phyloP scores from a whole-genome alignment of 2,329 filamentous ascomycete genomes.

The Epichloe brachyelytri region DNA sequence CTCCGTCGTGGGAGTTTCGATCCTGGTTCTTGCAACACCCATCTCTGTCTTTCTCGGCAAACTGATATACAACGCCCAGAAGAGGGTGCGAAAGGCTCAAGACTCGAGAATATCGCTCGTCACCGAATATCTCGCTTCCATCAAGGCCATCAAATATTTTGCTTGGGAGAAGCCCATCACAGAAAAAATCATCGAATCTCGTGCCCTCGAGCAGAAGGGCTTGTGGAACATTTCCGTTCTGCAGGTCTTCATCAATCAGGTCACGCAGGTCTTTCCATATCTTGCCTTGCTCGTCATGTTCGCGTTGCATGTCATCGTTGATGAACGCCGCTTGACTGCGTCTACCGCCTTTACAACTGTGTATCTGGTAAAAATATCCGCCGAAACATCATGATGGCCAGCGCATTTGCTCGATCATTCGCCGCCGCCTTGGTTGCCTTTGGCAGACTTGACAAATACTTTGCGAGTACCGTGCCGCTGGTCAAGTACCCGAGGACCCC shows the following conservation, averaged over 20 bases:
- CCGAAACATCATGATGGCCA: slow-evolving; percentile 37
- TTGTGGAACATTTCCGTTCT: slow-evolving; percentile 41
- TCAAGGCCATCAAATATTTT: slow-evolving; percentile 48
- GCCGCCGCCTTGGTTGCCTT: slow-evolving; percentile 29
- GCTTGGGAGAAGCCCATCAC: slow-evolving; percentile 44
- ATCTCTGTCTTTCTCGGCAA: slow-evolving; percentile 36
- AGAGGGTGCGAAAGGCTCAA: slow-evolving; percentile 39
- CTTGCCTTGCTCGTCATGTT: slow-evolving; percentile 42
- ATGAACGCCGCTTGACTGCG: slow-evolving; percentile 35
- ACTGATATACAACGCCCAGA: slow-evolving; percentile 36
- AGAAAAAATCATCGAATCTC: slow-evolving; percentile 34
- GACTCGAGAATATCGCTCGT: slow-evolving; percentile 44
- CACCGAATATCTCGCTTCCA: slow-evolving; percentile 44
- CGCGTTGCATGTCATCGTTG: slow-evolving; percentile 34
- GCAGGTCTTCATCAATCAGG: slow-evolving; percentile 31
- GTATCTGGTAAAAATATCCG: slow-evolving; percentile 40
- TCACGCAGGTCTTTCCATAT: slow-evolving; percentile 39
- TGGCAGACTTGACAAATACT: slow-evolving; percentile 40
- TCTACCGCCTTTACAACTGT: slow-evolving; percentile 46
- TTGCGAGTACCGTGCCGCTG: slow-evolving; percentile 35
- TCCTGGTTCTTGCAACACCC: slow-evolving; percentile 35
- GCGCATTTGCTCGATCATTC: slow-evolving; percentile 25
- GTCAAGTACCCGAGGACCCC: slow-evolving; percentile 31
- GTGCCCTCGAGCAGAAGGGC: slow-evolving; percentile 37
- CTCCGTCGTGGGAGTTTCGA: slow-evolving; percentile 36